phyloP scores from a whole-genome alignment of 2,329 filamentous ascomycete genomes.

The Ophiostoma himal-ulmi region DNA sequence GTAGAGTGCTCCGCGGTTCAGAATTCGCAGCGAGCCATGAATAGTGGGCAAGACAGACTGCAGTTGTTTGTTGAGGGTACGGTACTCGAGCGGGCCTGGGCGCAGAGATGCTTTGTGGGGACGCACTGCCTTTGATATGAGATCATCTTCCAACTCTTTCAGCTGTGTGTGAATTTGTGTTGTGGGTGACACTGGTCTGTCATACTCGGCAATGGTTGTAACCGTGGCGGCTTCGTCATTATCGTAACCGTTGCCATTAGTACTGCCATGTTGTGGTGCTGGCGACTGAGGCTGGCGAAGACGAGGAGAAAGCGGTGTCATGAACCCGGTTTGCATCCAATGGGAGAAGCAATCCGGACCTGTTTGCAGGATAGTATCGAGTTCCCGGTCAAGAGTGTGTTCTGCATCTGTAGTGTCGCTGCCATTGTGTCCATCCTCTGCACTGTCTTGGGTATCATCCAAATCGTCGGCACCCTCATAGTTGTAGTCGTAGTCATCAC shows the following conservation, averaged over 20 bases:
- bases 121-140: neutral
- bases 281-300: neutral
- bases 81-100: conserved; percentile 11
- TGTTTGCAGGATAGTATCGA: neutral
- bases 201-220: neutral
- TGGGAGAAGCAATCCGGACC: neutral
- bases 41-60: conserved; percentile 26
- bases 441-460: neutral
- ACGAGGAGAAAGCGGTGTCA: neutral
- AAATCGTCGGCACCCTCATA: neutral
- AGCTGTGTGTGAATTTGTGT: neutral
- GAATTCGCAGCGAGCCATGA: conserved; percentile 24
- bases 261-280: neutral
- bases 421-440: neutral
- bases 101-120: neutral
- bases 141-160: neutral
- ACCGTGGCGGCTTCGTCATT: neutral
- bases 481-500: too few species aligned
- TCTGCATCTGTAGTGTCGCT: neutral
- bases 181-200: neutral
- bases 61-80: conserved; percentile 23
- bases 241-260: neutral
- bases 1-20: conserved; percentile 27
- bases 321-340: neutral
- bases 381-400: neutral